These are phyloP conservation scores for Trichocladium uniseriatum DNA, from an alignment of 495 filamentous ascomycete species.

Conservation along the genomic window DNA sequence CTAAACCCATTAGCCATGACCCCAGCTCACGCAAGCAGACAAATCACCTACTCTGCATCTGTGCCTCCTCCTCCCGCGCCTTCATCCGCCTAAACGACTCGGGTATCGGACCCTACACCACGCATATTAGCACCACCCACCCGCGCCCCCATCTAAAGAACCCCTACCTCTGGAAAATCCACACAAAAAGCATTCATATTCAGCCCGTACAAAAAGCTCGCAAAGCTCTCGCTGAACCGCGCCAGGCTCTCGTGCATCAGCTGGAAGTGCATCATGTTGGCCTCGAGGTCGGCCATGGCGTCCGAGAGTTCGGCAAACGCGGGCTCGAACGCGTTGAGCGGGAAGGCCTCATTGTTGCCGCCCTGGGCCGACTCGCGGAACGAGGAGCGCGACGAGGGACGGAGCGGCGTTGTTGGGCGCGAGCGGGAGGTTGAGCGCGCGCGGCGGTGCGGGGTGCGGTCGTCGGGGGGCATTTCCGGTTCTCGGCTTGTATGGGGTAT, in stretches of 20 bases:
- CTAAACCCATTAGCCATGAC: conserved; percentile 9
- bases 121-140: background rate
- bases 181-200: conserved; percentile 99
- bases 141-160: background rate
- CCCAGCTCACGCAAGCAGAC: conserved; percentile 27
- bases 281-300: conserved; percentile 89
- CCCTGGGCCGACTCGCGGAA: conserved; percentile 53
- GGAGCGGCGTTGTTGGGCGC: conserved; percentile 86
- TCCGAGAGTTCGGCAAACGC: conserved; percentile 91
- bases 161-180: conserved; percentile 83
- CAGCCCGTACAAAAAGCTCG: conserved; percentile 85
- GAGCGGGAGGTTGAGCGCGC: conserved; percentile 49
- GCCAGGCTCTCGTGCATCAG: conserved; percentile 93
- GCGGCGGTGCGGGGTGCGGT: conserved; percentile 7
- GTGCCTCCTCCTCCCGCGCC: conserved; percentile 38
- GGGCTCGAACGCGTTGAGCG: conserved; percentile 74
- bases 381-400: conserved; percentile 81
- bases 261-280: conserved; percentile 95
- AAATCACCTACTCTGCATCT: conserved; percentile 3
- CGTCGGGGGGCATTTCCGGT: conserved; percentile 14
- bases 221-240: conserved; percentile 93
- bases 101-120: conserved; percentile 43
- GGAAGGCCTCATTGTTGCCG: conserved; percentile 44
- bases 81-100: conserved; percentile 63
- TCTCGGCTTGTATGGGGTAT: background rate